These are phyloP conservation scores for Fusarium sp. DNA, from an alignment of 2,329 filamentous ascomycete species.

Conservation along the genomic window DNA sequence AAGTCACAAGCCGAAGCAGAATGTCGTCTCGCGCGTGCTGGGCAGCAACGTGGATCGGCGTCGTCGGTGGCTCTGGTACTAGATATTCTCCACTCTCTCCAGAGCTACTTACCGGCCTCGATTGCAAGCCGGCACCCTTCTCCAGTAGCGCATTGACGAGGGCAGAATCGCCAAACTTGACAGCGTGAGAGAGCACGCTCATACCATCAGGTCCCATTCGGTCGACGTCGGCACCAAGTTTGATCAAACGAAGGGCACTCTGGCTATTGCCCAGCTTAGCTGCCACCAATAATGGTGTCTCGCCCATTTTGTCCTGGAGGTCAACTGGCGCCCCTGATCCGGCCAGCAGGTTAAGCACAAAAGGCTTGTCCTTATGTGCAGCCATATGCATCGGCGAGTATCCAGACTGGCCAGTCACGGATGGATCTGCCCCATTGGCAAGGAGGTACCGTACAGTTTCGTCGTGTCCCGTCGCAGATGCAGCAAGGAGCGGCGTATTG, in stretches of 20 bases:
- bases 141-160: constrained; percentile 45
- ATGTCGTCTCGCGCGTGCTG: constrained; percentile 49
- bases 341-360: constrained; percentile 42
- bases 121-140: constrained; percentile 41
- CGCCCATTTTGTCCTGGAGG: constrained; percentile 42
- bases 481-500: constrained; percentile 48
- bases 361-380: constrained; percentile 47
- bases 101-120: constrained; percentile 15
- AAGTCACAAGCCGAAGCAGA: constrained; percentile 44
- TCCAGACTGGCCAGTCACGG: constrained; percentile 41
- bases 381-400: constrained; percentile 51
- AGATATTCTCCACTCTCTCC: constrained; percentile 39
- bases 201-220: constrained; percentile 48
- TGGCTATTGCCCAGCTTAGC: constrained; percentile 48
- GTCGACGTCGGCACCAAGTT: constrained; percentile 47
- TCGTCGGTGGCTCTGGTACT: constrained; percentile 47
- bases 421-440: constrained; percentile 45
- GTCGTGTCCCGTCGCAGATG: constrained; percentile 48
- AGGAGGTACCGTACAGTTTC: constrained; percentile 50
- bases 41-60: constrained; percentile 47
- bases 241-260: constrained; percentile 44
- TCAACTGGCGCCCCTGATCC: constrained; percentile 46
- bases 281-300: constrained; percentile 48
- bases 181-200: constrained; percentile 50
- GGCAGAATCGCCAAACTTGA: constrained; percentile 44